phyloP scores from a whole-genome alignment of 208 protist genomes.

The Angomonas deanei region DNA sequence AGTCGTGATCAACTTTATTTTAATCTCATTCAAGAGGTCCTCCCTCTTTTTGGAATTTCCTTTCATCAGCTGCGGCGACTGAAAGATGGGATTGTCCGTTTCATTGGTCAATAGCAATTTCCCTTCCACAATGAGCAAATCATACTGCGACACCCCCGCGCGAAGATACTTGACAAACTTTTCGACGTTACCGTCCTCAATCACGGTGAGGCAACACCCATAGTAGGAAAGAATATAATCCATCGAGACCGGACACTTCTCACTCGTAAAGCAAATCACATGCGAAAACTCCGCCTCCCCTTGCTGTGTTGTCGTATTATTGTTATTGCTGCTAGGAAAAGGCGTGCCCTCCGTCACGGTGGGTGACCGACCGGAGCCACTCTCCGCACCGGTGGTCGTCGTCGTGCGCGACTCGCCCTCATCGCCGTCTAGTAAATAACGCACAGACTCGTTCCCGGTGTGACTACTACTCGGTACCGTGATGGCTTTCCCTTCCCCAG shows the following conservation, averaged over 20 bases:
- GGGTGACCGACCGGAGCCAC: too few species aligned
- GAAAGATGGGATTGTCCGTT: background rate
- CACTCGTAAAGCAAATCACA: background rate
- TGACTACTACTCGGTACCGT: too few species aligned
- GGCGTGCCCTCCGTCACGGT: too few species aligned
- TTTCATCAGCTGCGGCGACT: background rate
- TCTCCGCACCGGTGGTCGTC: too few species aligned
- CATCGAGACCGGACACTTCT: background rate
- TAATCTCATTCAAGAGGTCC: background rate
- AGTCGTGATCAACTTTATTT: background rate
- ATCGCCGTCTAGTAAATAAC: too few species aligned
- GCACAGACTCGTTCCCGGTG: too few species aligned
- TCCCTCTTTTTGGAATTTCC: background rate
- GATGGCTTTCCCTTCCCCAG: too few species aligned
- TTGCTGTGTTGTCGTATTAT: too few species aligned
- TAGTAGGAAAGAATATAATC: background rate
- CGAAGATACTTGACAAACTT: background rate
- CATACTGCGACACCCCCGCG: background rate
- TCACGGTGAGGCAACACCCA: background rate
- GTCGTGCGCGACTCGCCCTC: too few species aligned
- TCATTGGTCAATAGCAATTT: background rate
- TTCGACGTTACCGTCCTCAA: background rate
- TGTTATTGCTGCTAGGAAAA: too few species aligned
- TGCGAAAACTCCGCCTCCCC: background rate
- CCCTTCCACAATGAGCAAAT: background rate